Percentiles rank a stretch among this genome's conserved stretches.
phyloP scores from a whole-genome alignment of 2,329 filamentous ascomycete genomes.

The Pyrenophora tritici-repentis region DNA sequence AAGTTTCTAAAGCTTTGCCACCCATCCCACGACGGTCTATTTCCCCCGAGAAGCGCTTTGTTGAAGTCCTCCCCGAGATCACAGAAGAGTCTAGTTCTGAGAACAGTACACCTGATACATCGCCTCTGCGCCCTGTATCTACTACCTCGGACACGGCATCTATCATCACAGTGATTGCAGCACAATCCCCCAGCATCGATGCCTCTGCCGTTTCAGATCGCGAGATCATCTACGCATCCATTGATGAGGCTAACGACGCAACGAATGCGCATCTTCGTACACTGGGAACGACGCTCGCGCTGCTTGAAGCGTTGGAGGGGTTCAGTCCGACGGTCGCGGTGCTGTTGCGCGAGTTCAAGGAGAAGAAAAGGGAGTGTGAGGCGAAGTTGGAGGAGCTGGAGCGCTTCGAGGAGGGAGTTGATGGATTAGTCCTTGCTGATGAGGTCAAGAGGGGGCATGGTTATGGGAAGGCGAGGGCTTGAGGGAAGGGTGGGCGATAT shows the following conservation, averaged over 20 bases:
- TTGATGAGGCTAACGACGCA: slow-evolving; percentile 13
- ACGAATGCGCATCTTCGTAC: slow-evolving; percentile 17
- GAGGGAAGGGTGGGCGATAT: too few relatives aligned
- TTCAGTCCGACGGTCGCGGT: slow-evolving; percentile 20
- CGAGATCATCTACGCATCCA: slow-evolving; percentile 15
- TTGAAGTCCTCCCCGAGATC: slow-evolving; percentile 1
- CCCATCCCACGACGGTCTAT: background rate
- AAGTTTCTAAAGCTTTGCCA: background rate
- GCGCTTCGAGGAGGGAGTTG: slow-evolving; percentile 7
- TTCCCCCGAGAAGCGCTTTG: background rate
- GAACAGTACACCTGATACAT: background rate
- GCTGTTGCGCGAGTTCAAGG: slow-evolving; percentile 16
- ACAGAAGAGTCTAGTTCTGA: background rate
- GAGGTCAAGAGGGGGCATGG: background rate
- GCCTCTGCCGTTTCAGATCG: slow-evolving; percentile 5
- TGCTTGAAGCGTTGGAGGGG: slow-evolving; percentile 18
- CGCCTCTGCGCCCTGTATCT: background rate
- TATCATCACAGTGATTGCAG: background rate
- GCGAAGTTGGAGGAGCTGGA: slow-evolving; percentile 13
- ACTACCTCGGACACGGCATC: background rate
- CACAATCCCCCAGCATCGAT: background rate
- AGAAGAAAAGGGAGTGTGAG: slow-evolving; percentile 14
- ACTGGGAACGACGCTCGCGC: slow-evolving; percentile 13
- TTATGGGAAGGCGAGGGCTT: too few relatives aligned
- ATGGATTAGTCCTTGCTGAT: background rate